These are phyloP conservation scores for Myxozyma udenii DNA, from an alignment of 805 yeast species.

Conservation along the genomic window DNA sequence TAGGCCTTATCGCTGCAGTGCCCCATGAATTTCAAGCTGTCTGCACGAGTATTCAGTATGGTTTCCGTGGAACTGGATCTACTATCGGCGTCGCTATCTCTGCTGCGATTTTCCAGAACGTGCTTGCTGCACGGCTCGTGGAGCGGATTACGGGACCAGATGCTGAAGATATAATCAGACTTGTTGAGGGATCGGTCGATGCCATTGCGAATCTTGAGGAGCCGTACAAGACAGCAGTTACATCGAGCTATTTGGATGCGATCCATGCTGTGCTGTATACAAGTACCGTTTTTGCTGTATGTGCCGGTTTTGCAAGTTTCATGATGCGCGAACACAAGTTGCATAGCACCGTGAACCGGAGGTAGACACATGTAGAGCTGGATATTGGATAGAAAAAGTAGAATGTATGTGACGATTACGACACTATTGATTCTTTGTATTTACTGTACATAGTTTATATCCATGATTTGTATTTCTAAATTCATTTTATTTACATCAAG, in stretches of 20 bases:
- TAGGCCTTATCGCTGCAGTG: conserved; percentile 75
- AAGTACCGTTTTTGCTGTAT: conserved; percentile 11
- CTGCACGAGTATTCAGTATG: conserved; percentile 86
- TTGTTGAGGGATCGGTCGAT: conserved; percentile 21
- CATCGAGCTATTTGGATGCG: conserved; percentile 20
- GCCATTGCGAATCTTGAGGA: conserved; percentile 12
- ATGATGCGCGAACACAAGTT: conserved; percentile 24
- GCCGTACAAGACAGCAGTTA: conserved; percentile 4
- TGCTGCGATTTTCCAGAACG: conserved; percentile 53
- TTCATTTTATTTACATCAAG: too few relatives aligned
- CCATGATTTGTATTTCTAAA: too few relatives aligned
- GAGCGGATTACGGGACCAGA: conserved; percentile 26
- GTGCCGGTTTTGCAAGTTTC: conserved; percentile 15
- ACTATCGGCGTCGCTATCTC: conserved; percentile 72
- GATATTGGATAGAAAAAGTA: too few relatives aligned
- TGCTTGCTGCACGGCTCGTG: conserved; percentile 35
- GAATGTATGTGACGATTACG: too few relatives aligned
- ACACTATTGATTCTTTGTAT: too few relatives aligned
- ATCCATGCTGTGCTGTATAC: conserved; percentile 21
- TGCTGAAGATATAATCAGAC: conserved; percentile 15
- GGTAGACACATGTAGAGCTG: too few relatives aligned
- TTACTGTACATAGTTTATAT: too few relatives aligned
- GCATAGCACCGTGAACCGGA: conserved; percentile 16
- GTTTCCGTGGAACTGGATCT: conserved; percentile 80
- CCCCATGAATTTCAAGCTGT: conserved; percentile 70